phyloP scores from a whole-genome alignment of 2,329 filamentous ascomycete species.

The Paecilomyces fulvus region DNA sequence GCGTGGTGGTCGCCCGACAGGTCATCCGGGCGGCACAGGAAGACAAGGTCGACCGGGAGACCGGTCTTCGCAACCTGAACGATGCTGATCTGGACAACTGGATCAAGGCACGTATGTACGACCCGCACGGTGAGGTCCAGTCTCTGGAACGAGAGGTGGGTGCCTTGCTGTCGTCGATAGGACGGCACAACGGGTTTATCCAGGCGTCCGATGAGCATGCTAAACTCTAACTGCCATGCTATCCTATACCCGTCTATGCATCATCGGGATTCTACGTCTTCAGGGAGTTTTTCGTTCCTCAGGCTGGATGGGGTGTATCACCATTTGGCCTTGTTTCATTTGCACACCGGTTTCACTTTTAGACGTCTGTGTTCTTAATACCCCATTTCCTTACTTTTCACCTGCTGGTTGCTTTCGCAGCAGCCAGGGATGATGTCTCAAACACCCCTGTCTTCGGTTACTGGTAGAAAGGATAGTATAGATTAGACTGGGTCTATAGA shows the following conservation, averaged over 20 bases:
- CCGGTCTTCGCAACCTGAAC: constrained; percentile 33
- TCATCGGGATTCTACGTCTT: not conserved
- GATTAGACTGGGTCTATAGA: not conserved
- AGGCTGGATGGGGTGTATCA: not conserved
- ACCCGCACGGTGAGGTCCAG: constrained; percentile 40
- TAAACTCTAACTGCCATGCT: constrained; percentile 5
- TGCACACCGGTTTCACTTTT: not conserved
- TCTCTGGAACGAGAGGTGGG: constrained; percentile 40
- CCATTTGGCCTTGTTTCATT: not conserved
- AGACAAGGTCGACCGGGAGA: constrained; percentile 58
- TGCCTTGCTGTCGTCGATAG: constrained; percentile 28
- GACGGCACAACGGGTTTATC: constrained; percentile 7
- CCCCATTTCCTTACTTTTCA: not conserved
- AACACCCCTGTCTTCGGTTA: not conserved
- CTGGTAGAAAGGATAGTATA: not conserved
- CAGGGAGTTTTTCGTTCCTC: not conserved
- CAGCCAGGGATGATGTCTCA: not conserved
- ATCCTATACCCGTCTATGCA: not conserved
- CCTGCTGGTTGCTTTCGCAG: not conserved
- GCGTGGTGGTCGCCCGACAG: constrained; percentile 74
- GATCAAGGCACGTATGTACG: constrained; percentile 43
- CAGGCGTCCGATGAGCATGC: constrained; percentile 6
- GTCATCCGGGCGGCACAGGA: constrained; percentile 87
- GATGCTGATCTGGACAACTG: constrained; percentile 38
- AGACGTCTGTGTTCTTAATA: not conserved